Evolutionary conservation across 2,329 filamentous ascomycete species (phyloP), one percentile per base, ranked within the genome.

Genomic region (Cadophora gregata): DNA sequence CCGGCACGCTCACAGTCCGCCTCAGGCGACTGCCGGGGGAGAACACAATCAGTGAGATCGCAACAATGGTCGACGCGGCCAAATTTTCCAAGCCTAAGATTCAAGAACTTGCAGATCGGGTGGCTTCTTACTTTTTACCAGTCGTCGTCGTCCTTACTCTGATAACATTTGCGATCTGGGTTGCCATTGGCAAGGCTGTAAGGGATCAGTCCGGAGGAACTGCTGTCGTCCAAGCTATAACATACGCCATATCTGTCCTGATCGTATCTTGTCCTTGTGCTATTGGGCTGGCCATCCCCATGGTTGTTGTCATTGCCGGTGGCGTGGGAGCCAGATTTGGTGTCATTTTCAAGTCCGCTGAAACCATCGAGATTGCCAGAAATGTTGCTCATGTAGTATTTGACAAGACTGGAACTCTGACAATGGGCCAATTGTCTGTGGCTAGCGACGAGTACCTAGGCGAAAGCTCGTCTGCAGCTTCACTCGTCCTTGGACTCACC

Each of bases 261-360:
- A 88, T 91, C n/a, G 87, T 95, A 0, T 93, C 91, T 0, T 96
- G 92, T 70, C 92, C 92, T 0, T 95, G 91, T 64, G 92, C 91
- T 0, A 86, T 96, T 51, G 91, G 90, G 0, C 81, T 89, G 1
- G 81, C 83, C 0, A 85, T 88, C 84, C 92, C 92, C 0, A 93
- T 94, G 89, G 91, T 94, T 0, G 19, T 93, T 16, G 86, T 93
- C 0, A 88, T 94, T 55, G 86, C 88, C 0, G 86, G 86, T 24
- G 89, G 90, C 0, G 82, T 91, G 0, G 89, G 87, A 0, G 90
- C 91, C 0, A 79, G 83, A 58, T 78, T 80, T 16, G 90, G 91
- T 0, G 81, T 94, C 19, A 84, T 94, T 31, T 88, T 94, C 79
- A 91, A 92, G 73, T 84, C 87, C 0, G 85, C 88, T 0, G 82